Evolutionary conservation across 208 protist species (phyloP).

Genomic region (Crithidia fasciculata): DNA sequence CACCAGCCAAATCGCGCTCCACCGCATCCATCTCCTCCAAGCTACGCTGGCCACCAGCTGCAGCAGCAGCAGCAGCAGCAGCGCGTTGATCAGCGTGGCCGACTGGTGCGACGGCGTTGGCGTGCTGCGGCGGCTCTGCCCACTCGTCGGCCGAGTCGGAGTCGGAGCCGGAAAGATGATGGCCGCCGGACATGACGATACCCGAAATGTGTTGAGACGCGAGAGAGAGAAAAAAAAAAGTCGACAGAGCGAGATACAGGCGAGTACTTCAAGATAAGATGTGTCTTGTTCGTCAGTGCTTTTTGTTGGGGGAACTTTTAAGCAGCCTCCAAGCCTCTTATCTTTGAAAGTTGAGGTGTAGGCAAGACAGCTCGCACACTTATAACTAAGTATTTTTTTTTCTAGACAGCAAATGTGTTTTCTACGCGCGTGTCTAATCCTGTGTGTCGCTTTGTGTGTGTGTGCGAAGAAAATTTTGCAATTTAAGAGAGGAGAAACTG

Average conservation of each 20-base stretch:
- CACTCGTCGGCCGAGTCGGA: constrained; percentile 80
- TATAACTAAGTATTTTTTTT: too few species aligned
- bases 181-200: constrained; percentile 21
- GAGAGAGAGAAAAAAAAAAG: background rate
- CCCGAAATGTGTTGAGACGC: background rate
- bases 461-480: too few species aligned
- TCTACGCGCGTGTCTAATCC: too few species aligned
- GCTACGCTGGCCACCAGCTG: constrained; percentile 13
- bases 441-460: too few species aligned
- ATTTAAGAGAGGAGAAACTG: too few species aligned
- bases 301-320: too few species aligned
- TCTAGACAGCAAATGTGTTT: too few species aligned
- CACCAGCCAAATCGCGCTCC: constrained; percentile 76
- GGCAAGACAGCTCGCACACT: too few species aligned
- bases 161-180: constrained; percentile 3
- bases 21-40: constrained; percentile 51
- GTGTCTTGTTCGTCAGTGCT: background rate
- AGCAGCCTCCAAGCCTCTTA: too few species aligned
- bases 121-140: constrained; percentile 42
- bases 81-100: constrained; percentile 2
- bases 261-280: background rate
- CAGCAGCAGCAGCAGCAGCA: constrained; percentile 14
- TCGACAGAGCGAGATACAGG: background rate
- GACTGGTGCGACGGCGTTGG: background rate
- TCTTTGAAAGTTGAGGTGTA: too few species aligned